These are phyloP conservation scores for Hortiboletus flavorubellus DNA, from an alignment of 768 basidiomycete species.

Conservation along the genomic window DNA sequence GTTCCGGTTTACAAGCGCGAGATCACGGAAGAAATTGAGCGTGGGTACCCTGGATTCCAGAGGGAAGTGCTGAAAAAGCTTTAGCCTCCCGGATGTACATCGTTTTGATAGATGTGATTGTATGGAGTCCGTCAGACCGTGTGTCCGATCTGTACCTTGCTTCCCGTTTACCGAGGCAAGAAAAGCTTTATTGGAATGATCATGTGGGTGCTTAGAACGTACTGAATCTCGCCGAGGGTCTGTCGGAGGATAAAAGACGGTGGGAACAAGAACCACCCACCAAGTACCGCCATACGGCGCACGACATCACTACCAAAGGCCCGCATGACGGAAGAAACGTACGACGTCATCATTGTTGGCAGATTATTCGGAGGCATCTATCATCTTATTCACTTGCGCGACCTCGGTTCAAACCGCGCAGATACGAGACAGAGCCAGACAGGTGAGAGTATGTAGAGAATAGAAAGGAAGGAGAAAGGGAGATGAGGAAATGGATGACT, in stretches of 20 bases:
- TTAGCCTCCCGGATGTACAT: background rate
- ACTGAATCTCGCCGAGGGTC: background rate
- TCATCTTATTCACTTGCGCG: constrained; percentile 8
- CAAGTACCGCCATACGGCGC: background rate
- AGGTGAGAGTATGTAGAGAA: too few relatives aligned
- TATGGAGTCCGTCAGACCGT: too few relatives aligned
- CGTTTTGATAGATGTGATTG: background rate
- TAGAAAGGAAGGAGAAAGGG: too few relatives aligned
- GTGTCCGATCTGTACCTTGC: too few relatives aligned
- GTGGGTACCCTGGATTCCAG: constrained; percentile 12
- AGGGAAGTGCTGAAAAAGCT: background rate
- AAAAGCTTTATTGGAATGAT: background rate
- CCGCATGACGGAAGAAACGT: constrained; percentile 1
- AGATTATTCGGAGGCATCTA: constrained; percentile 8
- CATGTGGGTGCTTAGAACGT: background rate
- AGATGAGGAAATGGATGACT: too few relatives aligned
- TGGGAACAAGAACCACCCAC: background rate
- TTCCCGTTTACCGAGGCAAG: too few relatives aligned
- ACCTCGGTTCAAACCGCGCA: constrained; percentile 6
- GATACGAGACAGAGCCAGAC: too few relatives aligned
- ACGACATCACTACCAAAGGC: background rate
- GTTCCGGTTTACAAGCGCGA: constrained; percentile 1
- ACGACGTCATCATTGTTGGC: constrained; percentile 11
- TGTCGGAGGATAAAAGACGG: background rate
- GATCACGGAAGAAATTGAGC: constrained; percentile 12